Conservation (phyloP, 371 early-diverging fungal genomes). For the Zopfochytrium polystomum region DNA sequence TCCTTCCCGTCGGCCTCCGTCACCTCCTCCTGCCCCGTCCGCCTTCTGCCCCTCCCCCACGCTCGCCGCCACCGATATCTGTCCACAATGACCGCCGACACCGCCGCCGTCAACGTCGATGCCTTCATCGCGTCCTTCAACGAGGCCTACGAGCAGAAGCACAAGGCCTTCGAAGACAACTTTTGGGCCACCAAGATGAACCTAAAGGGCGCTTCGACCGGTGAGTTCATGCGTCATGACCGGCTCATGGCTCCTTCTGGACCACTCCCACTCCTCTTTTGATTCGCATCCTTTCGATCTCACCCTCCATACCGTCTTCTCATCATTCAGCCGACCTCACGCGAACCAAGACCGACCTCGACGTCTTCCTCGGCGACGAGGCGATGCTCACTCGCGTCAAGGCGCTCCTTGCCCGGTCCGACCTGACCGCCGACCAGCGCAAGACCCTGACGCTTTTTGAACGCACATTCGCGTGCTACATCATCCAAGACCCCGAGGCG, state of each 20-base stretch:
- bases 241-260: neutral
- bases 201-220: slow-evolving; percentile 22
- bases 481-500: slow-evolving; percentile 26
- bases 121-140: slow-evolving; percentile 20
- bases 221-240: neutral
- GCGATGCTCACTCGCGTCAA: slow-evolving; percentile 21
- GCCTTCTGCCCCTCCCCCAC: no score
- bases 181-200: slow-evolving; percentile 39
- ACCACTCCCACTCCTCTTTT: neutral
- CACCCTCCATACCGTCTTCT: neutral
- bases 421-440: slow-evolving; percentile 21
- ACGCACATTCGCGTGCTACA: slow-evolving; percentile 31
- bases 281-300: neutral
- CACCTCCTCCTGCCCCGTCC: no score
- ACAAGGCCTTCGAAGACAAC: slow-evolving; percentile 33
- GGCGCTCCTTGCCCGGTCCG: slow-evolving; percentile 14
- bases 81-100: no score
- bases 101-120: no score
- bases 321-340: slow-evolving; percentile 14
- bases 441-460: slow-evolving; percentile 25
- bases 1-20: no score
- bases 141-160: slow-evolving; percentile 25
- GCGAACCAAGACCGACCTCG: slow-evolving; percentile 30
- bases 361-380: slow-evolving; percentile 29
- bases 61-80: no score